Evolutionary conservation across 768 basidiomycete species (phyloP), one percentile per base, ranked within the genome.

Genomic region (Naganishia randhawae): DNA sequence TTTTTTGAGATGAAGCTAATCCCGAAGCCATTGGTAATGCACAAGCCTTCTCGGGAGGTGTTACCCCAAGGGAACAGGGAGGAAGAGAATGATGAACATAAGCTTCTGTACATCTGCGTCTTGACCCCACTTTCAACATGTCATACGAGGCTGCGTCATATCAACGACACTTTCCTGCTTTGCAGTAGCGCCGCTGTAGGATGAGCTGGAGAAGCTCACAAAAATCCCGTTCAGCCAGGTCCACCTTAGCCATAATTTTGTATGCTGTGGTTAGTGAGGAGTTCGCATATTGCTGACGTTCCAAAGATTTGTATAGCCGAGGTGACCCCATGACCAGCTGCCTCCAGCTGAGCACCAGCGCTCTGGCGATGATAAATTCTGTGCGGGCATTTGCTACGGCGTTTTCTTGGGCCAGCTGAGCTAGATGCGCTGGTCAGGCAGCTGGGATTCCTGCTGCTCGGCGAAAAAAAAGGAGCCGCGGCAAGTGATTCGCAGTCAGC

Each of bases 271-370:
- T 55, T 55, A 55, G 54, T 55, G 54, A 55, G 54, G 37, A 61
- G 57, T 39, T 61, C 37, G 57, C 37, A 61, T 42, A 55, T 39
- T 39, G 57, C 57, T 61, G 57, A 61, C 57, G 37, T 55, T 22
- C 22, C 39, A 33, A 35, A 35, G 54, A 55, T 2, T 32, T 35
- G 54, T 41, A 25, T 39, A 25, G 7, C 22, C 57, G 37, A 61
- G n/a, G 22, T 39, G 16, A 37, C 27, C 29, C 57, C 37, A 39
- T 39, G 57, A 41, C 37, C 25, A 5, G 33, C 32, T 22, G 25
- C 32, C 32, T 7, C 5, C 27, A 55, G 14, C 2, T 33, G 14
- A 8, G 37, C 29, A 35, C 54, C 33, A 37, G 8, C n/a, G 35
- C 37, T 39, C 22, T 11, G 25, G 35, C 17, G 54, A 33, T n/a